Evolutionary conservation across 2,329 filamentous ascomycete species (phyloP), one percentile per base, ranked within the genome.

Genomic region (Gyromitra esculenta): DNA sequence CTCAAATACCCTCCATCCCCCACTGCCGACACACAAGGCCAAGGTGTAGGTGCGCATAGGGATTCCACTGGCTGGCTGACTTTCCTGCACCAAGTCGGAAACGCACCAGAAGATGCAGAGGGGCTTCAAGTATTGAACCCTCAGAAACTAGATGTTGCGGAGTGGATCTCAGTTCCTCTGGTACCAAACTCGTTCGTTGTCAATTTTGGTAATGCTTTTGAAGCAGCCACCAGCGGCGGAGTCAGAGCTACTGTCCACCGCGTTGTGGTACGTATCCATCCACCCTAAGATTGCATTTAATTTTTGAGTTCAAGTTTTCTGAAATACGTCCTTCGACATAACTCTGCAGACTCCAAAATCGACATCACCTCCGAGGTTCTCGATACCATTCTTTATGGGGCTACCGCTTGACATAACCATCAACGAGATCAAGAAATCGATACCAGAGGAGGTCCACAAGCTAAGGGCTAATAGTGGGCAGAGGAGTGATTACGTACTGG

Each of bases 51-150:
- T 0, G 86, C 89, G 0, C 88, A 90, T 82, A 90, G 90, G 79
- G 88, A 89, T 81, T 89, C 87, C 0, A 89, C 88, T 0, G 88
- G 88, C 2, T 90, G 88, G 88, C 88, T 89, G 84, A 90, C 89
- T 0, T 90, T 91, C 77, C 85, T 91, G 2, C 85, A 89, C 0
- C 89, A 91, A 81, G 83, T 86, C 0, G 45, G 45, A 25, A 8
- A 57, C 5, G 35, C 62, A 37, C 35, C 6, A 6, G 57, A 60
- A 65, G 67, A 66, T 39, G 48, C 37, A 4, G 81, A 84, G 50
- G 86, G 87, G 0, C 82, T 89, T 0, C 86, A 89, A 79, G 87
- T 86, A 0, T 84, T 89, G 15, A 86, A 86, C 74, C 83, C 84
- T 52, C 80, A 80, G 0, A 86, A 86, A 0, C 9, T 4, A 45